Evolutionary conservation across 768 basidiomycete species (phyloP).

Genomic region (Tulasnella sp.): DNA sequence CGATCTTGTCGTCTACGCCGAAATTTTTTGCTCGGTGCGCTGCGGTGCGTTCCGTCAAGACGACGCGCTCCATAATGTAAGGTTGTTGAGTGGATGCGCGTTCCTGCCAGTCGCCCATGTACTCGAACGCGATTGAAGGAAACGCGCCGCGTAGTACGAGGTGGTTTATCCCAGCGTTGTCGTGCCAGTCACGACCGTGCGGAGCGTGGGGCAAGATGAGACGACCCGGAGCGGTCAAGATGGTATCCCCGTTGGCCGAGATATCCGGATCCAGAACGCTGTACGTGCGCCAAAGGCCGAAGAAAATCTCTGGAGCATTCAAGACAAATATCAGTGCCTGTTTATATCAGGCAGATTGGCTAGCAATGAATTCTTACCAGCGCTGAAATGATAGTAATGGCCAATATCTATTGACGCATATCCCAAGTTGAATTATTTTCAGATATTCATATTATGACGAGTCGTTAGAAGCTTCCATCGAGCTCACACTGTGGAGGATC

Average conservation of each 20-base stretch:
- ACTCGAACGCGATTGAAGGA: conserved; percentile 56
- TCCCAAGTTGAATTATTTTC: too few species aligned
- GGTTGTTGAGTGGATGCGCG: not conserved
- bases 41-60: conserved; percentile 57
- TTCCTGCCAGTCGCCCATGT: conserved; percentile 63
- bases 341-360: too few species aligned
- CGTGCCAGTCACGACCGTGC: conserved; percentile 28
- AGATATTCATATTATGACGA: conserved; percentile 29
- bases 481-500: conserved; percentile 66
- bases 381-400: not conserved
- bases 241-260: conserved; percentile 35
- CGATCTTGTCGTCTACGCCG: not conserved
- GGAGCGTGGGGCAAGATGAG: conserved; percentile 68
- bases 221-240: conserved; percentile 54
- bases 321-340: not conserved
- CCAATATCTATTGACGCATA: conserved; percentile 22
- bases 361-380: too few species aligned
- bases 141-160: conserved; percentile 58
- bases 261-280: conserved; percentile 43
- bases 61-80: conserved; percentile 47
- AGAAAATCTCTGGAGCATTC: conserved; percentile 27
- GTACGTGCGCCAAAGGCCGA: conserved; percentile 71
- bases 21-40: conserved; percentile 32
- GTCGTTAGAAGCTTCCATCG: not conserved
- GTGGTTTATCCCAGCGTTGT: conserved; percentile 44